Evolutionary conservation across 352 stramenopile species (phyloP).

Genomic region (Globisporangium perplexum): DNA sequence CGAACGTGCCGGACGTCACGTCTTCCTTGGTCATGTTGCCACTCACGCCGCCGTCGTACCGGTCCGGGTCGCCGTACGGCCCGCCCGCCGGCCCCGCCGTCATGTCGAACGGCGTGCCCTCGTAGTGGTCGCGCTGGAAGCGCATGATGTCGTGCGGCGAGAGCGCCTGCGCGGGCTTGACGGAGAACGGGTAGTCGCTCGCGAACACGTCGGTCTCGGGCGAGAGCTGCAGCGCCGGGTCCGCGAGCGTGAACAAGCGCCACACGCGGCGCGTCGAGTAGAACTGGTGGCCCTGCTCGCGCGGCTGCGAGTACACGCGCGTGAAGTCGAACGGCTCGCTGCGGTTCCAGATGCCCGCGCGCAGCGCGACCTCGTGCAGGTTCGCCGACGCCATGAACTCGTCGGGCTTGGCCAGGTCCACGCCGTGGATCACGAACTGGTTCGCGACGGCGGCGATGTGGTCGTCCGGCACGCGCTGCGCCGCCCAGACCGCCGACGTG

Average conservation of each 20-base stretch:
- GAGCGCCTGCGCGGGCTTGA: constrained; percentile 48
- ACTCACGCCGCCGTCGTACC: constrained; percentile 61
- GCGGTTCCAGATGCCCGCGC: constrained; percentile 73
- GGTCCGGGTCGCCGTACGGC: constrained; percentile 89
- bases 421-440: constrained; percentile 91
- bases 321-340: constrained; percentile 87
- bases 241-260: constrained; percentile 82
- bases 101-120: constrained; percentile 90
- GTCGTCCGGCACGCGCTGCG: constrained; percentile 87
- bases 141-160: constrained; percentile 85
- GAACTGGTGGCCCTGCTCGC: constrained; percentile 47
- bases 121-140: constrained; percentile 92
- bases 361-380: constrained; percentile 82
- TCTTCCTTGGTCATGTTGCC: constrained; percentile 47
- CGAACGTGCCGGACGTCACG: constrained; percentile 62
- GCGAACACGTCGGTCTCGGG: constrained; percentile 68
- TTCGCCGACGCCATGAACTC: constrained; percentile 89
- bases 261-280: constrained; percentile 90
- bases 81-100: constrained; percentile 68
- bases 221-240: constrained; percentile 63
- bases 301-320: constrained; percentile 70
- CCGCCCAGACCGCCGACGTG: constrained; percentile 90
- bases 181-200: constrained; percentile 86
- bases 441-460: constrained; percentile 88
- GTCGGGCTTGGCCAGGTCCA: constrained; percentile 68